Evolutionary conservation across 2,329 filamentous ascomycete species (phyloP).

Genomic region (Chalaropsis thielavioides): DNA sequence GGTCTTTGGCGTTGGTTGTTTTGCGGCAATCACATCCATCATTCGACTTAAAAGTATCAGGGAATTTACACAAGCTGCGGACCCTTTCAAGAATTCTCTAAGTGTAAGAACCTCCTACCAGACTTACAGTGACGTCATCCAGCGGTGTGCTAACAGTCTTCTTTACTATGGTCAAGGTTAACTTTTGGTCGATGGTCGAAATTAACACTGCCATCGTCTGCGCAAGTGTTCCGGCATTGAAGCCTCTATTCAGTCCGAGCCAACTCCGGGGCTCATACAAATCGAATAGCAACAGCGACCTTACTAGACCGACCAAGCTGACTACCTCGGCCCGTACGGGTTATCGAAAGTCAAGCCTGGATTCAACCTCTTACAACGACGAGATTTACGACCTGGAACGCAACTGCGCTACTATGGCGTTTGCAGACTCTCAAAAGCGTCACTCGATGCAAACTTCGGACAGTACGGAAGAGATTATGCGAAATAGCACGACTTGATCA

Average conservation of each 20-base stretch:
- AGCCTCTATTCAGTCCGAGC: slow-evolving; percentile 31
- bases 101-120: slow-evolving; percentile 20
- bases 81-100: slow-evolving; percentile 24
- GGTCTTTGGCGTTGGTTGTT: slow-evolving; percentile 30
- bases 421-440: neutral
- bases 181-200: slow-evolving; percentile 35
- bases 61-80: slow-evolving; percentile 26
- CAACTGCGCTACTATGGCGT: neutral
- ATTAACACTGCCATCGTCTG: slow-evolving; percentile 36
- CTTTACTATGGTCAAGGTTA: slow-evolving; percentile 20
- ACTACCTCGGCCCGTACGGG: neutral
- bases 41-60: slow-evolving; percentile 29
- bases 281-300: neutral
- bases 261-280: slow-evolving; percentile 18
- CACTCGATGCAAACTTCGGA: neutral
- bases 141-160: neutral
- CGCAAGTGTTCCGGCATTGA: slow-evolving; percentile 35
- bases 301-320: neutral
- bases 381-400: slow-evolving; percentile 4
- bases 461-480: neutral
- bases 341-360: neutral
- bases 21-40: slow-evolving; percentile 27
- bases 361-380: neutral
- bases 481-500: neutral
- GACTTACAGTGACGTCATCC: slow-evolving; percentile 18